A percentile compares a stretch with the other conserved stretches of the same genome.
Conservation (phyloP, 495 filamentous ascomycete genomes). For the Penicillium lagena region DNA sequence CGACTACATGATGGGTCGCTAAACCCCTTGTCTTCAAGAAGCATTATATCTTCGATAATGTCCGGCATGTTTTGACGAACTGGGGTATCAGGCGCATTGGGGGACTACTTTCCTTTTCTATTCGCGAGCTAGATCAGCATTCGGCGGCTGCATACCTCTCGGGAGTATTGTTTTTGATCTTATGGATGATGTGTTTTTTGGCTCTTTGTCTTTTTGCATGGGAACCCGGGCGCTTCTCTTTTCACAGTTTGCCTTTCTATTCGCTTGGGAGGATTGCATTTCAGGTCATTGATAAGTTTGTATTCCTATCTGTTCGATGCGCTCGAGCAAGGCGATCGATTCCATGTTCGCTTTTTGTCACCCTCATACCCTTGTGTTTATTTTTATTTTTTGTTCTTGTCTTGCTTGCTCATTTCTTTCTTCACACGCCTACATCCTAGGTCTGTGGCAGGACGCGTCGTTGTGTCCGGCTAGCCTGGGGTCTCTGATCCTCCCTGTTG, state of each 20-base stretch:
- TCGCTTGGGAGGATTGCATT: slow-evolving; percentile 32
- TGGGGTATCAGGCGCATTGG: slow-evolving; percentile 43
- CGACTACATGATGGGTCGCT: slow-evolving; percentile 58
- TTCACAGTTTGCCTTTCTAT: slow-evolving; percentile 20
- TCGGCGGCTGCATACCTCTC: slow-evolving; percentile 39
- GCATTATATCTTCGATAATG: slow-evolving; percentile 32
- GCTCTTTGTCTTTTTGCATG: slow-evolving; percentile 21
- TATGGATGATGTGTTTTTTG: slow-evolving; percentile 7
- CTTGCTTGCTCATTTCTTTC: slow-evolving; percentile 1
- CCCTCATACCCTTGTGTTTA: slow-evolving; percentile 24
- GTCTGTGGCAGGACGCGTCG: too few relatives aligned
- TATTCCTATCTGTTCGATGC: slow-evolving; percentile 25
- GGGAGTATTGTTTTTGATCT: slow-evolving; percentile 28
- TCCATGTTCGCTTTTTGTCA: slow-evolving; percentile 20
- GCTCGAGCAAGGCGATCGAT: slow-evolving; percentile 18
- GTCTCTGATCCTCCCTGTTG: background rate
- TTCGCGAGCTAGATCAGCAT: slow-evolving; percentile 44
- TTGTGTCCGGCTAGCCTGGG: too few relatives aligned
- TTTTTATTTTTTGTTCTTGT: slow-evolving; percentile 10
- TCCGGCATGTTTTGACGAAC: slow-evolving; percentile 42
- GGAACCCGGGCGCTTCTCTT: slow-evolving; percentile 32
- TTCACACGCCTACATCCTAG: background rate
- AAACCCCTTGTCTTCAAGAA: slow-evolving; percentile 12
- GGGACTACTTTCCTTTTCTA: slow-evolving; percentile 31
- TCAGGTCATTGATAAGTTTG: slow-evolving; percentile 27